Percentiles rank a stretch among this genome's conserved stretches.
phyloP scores from a whole-genome alignment of 106 monocot species.

The Dioscorea zingiberensis region DNA sequence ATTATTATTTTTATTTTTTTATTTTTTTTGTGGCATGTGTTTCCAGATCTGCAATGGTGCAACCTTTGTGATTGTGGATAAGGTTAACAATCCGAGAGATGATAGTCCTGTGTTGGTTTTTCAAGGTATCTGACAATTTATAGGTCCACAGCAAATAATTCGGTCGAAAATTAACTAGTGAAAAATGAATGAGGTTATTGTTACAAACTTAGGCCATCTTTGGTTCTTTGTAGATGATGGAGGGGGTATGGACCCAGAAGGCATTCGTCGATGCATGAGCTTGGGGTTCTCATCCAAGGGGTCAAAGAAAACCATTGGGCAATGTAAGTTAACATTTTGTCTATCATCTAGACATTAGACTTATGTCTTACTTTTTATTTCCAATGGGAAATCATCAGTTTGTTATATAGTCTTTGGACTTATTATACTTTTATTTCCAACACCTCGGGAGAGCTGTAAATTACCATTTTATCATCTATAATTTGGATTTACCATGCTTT shows the following conservation, averaged over 20 bases:
- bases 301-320: constrained; percentile 70
- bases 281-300: constrained; percentile 89
- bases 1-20: no score
- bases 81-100: constrained; percentile 46
- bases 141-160: no score
- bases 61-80: constrained; percentile 76
- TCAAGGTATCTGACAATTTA: constrained; percentile 39
- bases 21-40: not conserved
- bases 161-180: no score
- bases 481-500: no score
- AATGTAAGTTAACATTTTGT: constrained; percentile 40
- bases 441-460: no score
- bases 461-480: no score
- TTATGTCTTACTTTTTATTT: no score
- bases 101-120: constrained; percentile 66
- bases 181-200: not conserved
- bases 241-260: constrained; percentile 89
- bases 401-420: no score
- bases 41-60: constrained; percentile 77
- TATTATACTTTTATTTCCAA: no score
- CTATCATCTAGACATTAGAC: no score
- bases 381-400: no score
- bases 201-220: not conserved
- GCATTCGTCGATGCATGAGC: constrained; percentile 82
- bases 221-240: constrained; percentile 66